These are phyloP conservation scores for Verbena officinalis DNA, from an alignment of 257 asterid genomes.

Conservation along the genomic window DNA sequence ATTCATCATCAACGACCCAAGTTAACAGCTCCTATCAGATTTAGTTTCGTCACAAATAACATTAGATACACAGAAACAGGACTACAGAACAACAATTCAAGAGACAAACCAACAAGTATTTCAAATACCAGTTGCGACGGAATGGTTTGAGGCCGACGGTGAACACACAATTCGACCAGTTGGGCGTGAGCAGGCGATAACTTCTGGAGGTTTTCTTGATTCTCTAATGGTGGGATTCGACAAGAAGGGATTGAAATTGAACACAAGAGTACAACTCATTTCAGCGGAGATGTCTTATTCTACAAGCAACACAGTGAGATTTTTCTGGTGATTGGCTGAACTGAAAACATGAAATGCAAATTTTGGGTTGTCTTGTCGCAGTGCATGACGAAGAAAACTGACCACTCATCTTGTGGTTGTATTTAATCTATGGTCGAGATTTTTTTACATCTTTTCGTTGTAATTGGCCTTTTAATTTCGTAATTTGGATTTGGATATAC, in stretches of 20 bases:
- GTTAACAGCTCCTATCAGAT: not conserved
- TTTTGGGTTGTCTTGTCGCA: no score
- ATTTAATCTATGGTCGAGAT: no score
- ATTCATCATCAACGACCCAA: not conserved
- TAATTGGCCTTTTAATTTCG: no score
- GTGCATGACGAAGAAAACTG: no score
- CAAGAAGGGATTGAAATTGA: conserved; percentile 43
- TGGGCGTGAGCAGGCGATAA: conserved; percentile 23
- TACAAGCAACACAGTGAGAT: no score
- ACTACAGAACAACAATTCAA: not conserved
- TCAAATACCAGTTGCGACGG: conserved; percentile 53
- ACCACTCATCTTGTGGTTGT: no score
- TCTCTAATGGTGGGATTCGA: conserved; percentile 38
- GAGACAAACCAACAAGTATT: not conserved
- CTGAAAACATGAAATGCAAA: no score
- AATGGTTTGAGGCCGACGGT: conserved; percentile 48
- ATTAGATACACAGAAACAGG: not conserved
- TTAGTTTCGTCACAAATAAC: not conserved
- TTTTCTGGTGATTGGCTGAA: no score
- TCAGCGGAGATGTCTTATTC: conserved; percentile 20
- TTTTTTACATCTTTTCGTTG: no score
- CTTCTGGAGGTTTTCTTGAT: conserved; percentile 40
- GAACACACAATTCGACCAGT: conserved; percentile 46
- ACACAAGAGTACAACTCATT: conserved; percentile 41
- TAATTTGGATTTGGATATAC: no score